phyloP scores from a whole-genome alignment of 2,329 filamentous ascomycete species.

The Ciborinia camelliae region DNA sequence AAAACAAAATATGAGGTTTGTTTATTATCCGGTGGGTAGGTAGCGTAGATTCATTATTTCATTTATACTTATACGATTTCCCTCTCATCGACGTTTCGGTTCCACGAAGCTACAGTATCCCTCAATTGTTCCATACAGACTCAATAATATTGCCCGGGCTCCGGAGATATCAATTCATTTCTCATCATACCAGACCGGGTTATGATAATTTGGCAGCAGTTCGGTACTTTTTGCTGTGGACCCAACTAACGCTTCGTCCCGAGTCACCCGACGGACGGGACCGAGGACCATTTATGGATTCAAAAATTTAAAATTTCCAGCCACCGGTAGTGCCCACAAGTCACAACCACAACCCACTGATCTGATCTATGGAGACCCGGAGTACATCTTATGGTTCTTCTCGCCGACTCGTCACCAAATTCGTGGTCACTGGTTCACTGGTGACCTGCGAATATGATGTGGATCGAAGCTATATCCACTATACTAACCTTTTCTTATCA shows the following conservation, averaged over 20 bases:
- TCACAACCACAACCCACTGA: no score
- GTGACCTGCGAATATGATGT: no score
- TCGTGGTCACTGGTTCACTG: not conserved
- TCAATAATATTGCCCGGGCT: no score
- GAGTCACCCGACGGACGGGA: no score
- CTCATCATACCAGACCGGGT: not conserved
- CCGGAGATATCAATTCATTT: not conserved
- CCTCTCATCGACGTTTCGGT: not conserved
- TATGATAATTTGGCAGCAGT: not conserved
- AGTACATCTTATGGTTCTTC: no score
- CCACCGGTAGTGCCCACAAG: no score
- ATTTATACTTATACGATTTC: not conserved
- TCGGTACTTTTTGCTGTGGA: not conserved
- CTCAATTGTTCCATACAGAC: not conserved
- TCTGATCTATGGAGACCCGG: not conserved
- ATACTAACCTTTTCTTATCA: conserved; percentile 8
- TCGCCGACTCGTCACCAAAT: conserved; percentile 4
- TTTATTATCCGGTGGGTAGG: no score
- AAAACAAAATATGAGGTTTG: no score
- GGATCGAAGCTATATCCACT: conserved; percentile 1
- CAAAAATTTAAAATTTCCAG: no score
- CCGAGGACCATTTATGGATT: not conserved
- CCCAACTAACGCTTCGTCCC: not conserved
- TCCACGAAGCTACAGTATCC: not conserved
- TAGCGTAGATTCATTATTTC: no score